Evolutionary conservation across 441 rosid species (phyloP), one percentile per base, ranked within the genome.

Genomic region (Metrosideros polymorpha): DNA sequence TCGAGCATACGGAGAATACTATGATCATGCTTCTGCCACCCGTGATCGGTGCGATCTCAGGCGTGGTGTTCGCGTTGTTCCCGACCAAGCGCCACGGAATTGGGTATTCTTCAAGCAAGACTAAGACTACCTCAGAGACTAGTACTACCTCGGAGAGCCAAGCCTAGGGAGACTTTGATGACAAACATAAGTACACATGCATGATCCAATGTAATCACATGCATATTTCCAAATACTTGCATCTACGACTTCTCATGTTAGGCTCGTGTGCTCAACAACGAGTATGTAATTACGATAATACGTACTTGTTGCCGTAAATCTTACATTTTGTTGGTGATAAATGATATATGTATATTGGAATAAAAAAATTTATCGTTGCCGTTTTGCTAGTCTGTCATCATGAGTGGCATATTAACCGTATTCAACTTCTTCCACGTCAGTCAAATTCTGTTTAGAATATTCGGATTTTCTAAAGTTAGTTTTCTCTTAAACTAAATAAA

Each of bases 71-170:
- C 91, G 89, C 90, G 91, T 84, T 91, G 82, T 94, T 97, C 83
- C 98, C 99, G 5, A 92, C 91, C 91, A 91, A 85, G 5, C 97
- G 99, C 88, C 95, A 96, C 47, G 99, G 99, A 50, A 93, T 97
- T 84, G 99, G 99, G 25, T 94, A 94, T 90, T 96, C 95, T 55
- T 88, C 95, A 12, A 83, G 25, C 10, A 45, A 71, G 45, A 35
- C 45, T 22, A 71, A 71, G 47, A 22, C 79, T 6, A 19, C 47
- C 2, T 39, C 79, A 22, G 79, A 71, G 17, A 71, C 47, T 42
- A 22, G 47, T 39, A 71, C 79, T 39, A 35, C 79, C 79, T 71
- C 79, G n/a, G n/a, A 10, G 47, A 71, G 45, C 79, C 35, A 71
- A 71, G 79, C 47, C n/a, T 71, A 71, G 79, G 79, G 47, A 39